phyloP scores from a whole-genome alignment of 768 basidiomycete genomes.

The Boletus rufocinnamomeus region DNA sequence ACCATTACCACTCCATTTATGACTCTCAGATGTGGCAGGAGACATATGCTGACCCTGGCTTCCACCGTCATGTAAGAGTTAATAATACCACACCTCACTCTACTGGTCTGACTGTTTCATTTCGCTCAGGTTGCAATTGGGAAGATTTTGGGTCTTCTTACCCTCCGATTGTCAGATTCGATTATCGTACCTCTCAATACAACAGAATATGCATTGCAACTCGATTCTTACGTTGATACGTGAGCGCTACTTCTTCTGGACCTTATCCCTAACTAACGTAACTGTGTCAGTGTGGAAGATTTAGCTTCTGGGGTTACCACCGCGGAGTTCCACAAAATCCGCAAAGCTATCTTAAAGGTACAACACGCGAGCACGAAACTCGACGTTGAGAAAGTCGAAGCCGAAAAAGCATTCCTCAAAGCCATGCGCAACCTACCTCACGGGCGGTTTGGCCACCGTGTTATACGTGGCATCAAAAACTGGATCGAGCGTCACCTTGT shows the following conservation, averaged over 20 bases:
- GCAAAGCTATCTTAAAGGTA: constrained; percentile 47
- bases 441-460: neutral
- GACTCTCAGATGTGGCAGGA: constrained; percentile 74
- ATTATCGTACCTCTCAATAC: constrained; percentile 73
- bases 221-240: constrained; percentile 60
- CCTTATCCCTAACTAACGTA: constrained; percentile 20
- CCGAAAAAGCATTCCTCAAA: constrained; percentile 52
- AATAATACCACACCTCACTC: neutral
- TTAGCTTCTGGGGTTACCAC: constrained; percentile 32
- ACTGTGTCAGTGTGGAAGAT: constrained; percentile 50
- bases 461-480: constrained; percentile 16
- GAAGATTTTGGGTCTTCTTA: constrained; percentile 60
- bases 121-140: constrained; percentile 58
- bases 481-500: constrained; percentile 32
- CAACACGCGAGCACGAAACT: constrained; percentile 54
- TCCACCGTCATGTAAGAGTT: constrained; percentile 62
- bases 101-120: neutral
- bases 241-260: constrained; percentile 39
- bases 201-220: constrained; percentile 69
- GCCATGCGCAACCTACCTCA: constrained; percentile 39
- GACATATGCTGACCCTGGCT: constrained; percentile 72
- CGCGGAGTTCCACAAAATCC: constrained; percentile 44
- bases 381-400: constrained; percentile 58
- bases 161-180: constrained; percentile 58
- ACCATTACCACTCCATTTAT: constrained; percentile 77